phyloP scores from a whole-genome alignment of 441 rosid species.

The Pelargonium myrrhifolium region DNA sequence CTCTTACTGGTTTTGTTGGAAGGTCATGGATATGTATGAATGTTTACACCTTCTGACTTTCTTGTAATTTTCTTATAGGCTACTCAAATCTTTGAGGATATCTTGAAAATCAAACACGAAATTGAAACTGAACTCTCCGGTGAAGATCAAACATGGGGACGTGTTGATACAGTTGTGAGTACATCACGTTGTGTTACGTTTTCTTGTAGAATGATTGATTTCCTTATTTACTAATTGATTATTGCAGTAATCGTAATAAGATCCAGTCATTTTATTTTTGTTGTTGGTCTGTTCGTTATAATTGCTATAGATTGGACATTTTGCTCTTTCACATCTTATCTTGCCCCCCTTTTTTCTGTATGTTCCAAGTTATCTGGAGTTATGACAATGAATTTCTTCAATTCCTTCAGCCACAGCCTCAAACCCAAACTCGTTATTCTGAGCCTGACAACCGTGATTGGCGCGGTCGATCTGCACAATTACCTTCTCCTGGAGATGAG shows the following conservation, averaged over 20 bases:
- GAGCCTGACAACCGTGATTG: slow-evolving; percentile 90
- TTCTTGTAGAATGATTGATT: neutral
- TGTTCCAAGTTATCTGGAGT: neutral
- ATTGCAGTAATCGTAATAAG: neutral
- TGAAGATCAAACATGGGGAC: slow-evolving; percentile 72
- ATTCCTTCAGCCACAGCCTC: slow-evolving; percentile 33
- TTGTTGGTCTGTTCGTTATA: neutral
- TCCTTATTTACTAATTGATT: too few relatives aligned
- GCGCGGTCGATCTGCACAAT: slow-evolving; percentile 64
- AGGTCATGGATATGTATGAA: neutral
- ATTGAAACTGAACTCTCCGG: slow-evolving; percentile 66
- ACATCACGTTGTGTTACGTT: neutral
- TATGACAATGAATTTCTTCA: neutral
- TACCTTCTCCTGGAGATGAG: slow-evolving; percentile 56
- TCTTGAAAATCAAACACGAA: slow-evolving; percentile 64
- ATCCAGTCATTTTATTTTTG: neutral
- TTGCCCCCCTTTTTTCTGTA: neutral
- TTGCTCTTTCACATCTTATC: neutral
- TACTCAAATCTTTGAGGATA: slow-evolving; percentile 53
- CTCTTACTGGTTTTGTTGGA: neutral
- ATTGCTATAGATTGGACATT: neutral
- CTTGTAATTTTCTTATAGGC: slow-evolving; percentile 33
- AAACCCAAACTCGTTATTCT: slow-evolving; percentile 52
- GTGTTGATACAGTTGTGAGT: slow-evolving; percentile 56
- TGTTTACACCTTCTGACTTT: neutral